These are phyloP conservation scores for Quercus phellos DNA, from an alignment of 331 rosid genomes.

Conservation along the genomic window DNA sequence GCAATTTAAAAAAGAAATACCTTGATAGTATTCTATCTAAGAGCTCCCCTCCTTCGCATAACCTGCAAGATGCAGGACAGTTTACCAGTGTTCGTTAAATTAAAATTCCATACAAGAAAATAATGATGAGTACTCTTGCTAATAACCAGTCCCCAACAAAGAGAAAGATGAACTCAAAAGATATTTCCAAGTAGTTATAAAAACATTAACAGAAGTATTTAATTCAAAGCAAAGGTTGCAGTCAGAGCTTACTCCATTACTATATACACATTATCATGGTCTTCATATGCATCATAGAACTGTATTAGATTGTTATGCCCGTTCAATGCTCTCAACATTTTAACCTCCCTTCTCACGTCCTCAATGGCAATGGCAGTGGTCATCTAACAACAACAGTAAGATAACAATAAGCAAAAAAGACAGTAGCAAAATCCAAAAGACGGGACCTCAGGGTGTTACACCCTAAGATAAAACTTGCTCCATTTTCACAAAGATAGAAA, in stretches of 20 bases:
- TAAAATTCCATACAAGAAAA: background rate
- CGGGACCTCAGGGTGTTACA: background rate
- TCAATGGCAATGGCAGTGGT: conserved; percentile 90
- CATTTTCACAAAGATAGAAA: background rate
- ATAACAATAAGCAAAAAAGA: conserved; percentile 12
- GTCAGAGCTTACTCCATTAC: conserved; percentile 82
- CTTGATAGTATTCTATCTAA: conserved; percentile 87
- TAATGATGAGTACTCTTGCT: background rate
- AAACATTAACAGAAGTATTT: background rate
- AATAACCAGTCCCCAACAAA: conserved; percentile 3
- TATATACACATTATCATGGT: conserved; percentile 77
- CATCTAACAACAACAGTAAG: conserved; percentile 56
- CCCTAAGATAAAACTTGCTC: background rate
- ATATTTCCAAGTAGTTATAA: background rate
- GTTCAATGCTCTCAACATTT: conserved; percentile 83
- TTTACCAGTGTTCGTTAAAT: background rate
- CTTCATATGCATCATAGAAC: conserved; percentile 83
- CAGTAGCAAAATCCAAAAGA: background rate
- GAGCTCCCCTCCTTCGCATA: conserved; percentile 97
- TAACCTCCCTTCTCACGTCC: conserved; percentile 97
- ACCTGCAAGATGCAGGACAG: conserved; percentile 37
- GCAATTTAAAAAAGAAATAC: conserved; percentile 30
- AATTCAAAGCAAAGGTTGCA: conserved; percentile 4
- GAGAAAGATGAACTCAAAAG: background rate
- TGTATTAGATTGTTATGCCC: conserved; percentile 72